Evolutionary conservation across 2,329 filamentous ascomycete species (phyloP).

Genomic region (Fusarium neocosmosporiellum): DNA sequence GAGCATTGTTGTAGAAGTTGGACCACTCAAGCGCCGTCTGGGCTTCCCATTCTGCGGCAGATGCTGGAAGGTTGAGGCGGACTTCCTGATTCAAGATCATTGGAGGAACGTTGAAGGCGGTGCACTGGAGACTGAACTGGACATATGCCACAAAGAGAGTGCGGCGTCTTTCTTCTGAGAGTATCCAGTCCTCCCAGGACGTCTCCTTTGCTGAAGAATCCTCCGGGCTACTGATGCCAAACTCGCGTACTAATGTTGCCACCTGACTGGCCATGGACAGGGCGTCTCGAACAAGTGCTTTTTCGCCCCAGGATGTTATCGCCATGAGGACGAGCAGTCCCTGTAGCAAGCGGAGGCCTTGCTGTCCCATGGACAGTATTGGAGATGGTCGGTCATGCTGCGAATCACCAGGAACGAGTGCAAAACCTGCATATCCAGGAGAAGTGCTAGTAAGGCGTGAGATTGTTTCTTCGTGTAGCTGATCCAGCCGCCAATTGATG

Average conservation of each 20-base stretch:
- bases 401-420: neutral
- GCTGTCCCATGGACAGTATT: neutral
- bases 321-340: slow-evolving; percentile 10
- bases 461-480: slow-evolving; percentile 3
- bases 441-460: slow-evolving; percentile 4
- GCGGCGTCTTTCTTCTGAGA: neutral
- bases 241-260: slow-evolving; percentile 5
- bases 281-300: slow-evolving; percentile 2
- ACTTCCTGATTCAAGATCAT: slow-evolving; percentile 14
- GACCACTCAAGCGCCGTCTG: slow-evolving; percentile 1
- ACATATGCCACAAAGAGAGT: slow-evolving; percentile 8
- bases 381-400: neutral
- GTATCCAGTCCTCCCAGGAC: slow-evolving; percentile 8
- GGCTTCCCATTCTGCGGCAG: slow-evolving; percentile 9
- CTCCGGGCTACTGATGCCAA: neutral
- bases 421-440: slow-evolving; percentile 1
- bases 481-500: slow-evolving; percentile 8
- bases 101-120: slow-evolving; percentile 8
- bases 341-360: slow-evolving; percentile 1
- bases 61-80: neutral
- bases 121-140: slow-evolving; percentile 8
- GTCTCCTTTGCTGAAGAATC: neutral
- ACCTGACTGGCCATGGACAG: slow-evolving; percentile 10
- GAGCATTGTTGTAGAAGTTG: neutral
- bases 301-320: slow-evolving; percentile 7